These are phyloP conservation scores for Gastrodia elata DNA, from an alignment of 106 monocot genomes.

Conservation along the genomic window DNA sequence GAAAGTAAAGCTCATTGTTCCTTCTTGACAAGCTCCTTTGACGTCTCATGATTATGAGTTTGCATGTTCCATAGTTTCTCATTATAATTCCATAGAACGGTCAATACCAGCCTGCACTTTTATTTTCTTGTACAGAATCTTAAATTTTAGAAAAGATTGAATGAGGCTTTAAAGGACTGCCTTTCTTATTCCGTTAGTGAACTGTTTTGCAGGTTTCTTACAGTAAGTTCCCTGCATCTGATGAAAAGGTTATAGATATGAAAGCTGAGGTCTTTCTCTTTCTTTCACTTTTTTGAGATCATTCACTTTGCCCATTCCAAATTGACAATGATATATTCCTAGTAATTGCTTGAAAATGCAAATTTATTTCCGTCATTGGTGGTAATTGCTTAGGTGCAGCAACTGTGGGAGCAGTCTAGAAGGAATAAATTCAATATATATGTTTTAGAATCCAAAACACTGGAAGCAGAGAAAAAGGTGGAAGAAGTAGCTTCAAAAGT, in stretches of 20 bases:
- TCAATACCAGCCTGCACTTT: no score
- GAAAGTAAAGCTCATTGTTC: background rate
- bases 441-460: constrained; percentile 31
- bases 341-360: background rate
- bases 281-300: background rate
- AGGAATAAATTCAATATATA: constrained; percentile 60
- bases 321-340: background rate
- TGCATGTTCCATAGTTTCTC: no score
- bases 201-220: constrained; percentile 41
- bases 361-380: background rate
- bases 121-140: no score
- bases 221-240: constrained; percentile 13
- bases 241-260: constrained; percentile 25
- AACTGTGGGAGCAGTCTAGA: constrained; percentile 56
- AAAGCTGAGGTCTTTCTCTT: constrained; percentile 53
- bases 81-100: no score
- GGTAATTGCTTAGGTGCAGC: constrained; percentile 32
- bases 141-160: no score
- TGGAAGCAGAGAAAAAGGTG: constrained; percentile 42
- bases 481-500: constrained; percentile 39
- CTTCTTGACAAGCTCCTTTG: background rate
- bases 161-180: background rate
- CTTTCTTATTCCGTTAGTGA: background rate
- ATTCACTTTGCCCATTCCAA: background rate
- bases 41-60: background rate